Evolutionary conservation across 2,329 filamentous ascomycete genomes (phyloP).

Genomic region (Parascedosporium putredinis): DNA sequence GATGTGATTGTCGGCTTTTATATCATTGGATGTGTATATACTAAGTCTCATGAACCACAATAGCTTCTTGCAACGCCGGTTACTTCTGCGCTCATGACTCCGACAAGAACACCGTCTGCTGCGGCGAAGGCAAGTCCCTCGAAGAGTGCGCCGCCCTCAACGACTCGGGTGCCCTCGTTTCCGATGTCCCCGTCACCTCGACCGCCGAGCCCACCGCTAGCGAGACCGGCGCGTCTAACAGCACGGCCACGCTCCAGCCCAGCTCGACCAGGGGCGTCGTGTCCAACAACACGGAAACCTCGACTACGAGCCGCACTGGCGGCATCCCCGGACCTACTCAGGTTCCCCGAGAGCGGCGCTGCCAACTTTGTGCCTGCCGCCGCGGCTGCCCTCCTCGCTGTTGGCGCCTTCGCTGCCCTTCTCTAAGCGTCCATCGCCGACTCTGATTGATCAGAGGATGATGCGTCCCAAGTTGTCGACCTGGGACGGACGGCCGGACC

Average conservation of each 20-base stretch:
- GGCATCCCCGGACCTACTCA: conserved; percentile 5
- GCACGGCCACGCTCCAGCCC: conserved; percentile 9
- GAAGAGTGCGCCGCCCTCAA: conserved; percentile 43
- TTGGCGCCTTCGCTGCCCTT: conserved; percentile 11
- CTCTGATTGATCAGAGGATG: neutral
- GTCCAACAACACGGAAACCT: neutral
- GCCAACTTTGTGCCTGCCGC: conserved; percentile 7
- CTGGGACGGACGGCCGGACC: neutral
- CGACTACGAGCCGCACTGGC: neutral
- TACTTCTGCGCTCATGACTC: conserved; percentile 53
- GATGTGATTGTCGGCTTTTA: no score
- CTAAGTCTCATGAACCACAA: conserved; percentile 5
- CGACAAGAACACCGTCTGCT: conserved; percentile 45
- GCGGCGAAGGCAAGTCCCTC: conserved; percentile 44
- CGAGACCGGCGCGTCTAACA: conserved; percentile 16
- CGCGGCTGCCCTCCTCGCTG: conserved; percentile 10
- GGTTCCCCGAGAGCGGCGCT: conserved; percentile 4
- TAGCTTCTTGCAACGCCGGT: conserved; percentile 49
- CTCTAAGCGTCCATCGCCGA: conserved; percentile 7
- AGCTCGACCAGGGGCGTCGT: conserved; percentile 5
- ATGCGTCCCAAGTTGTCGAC: neutral
- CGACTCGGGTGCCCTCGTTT: conserved; percentile 29
- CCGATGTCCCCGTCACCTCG: conserved; percentile 21
- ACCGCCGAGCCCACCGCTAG: conserved; percentile 15
- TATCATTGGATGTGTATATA: neutral